phyloP scores from a whole-genome alignment of 2,329 filamentous ascomycete species.

The Pyrenochaeta sp. region DNA sequence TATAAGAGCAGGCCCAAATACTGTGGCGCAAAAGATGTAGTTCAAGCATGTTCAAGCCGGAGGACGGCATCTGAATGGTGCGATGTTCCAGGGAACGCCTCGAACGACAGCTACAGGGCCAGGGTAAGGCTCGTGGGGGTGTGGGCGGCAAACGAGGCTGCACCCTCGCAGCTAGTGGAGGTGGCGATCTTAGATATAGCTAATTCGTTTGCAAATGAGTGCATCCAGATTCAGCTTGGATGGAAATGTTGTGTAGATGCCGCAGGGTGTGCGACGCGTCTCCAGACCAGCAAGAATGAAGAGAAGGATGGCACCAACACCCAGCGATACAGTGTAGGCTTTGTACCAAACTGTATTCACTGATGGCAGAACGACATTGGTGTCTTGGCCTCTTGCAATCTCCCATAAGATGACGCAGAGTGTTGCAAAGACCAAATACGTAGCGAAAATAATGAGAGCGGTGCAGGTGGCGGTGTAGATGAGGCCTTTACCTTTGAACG shows the following conservation, averaged over 20 bases:
- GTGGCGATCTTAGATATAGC: not conserved
- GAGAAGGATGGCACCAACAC: not conserved
- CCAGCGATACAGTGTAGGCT: not conserved
- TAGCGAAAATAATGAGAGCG: not conserved
- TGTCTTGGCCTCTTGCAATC: not conserved
- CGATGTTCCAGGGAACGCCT: not conserved
- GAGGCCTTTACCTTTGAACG: not conserved
- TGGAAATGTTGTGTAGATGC: constrained; percentile 1
- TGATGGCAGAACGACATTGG: not conserved
- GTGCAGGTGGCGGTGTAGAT: constrained; percentile 1
- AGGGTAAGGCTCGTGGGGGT: not conserved
- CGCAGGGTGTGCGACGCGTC: not conserved
- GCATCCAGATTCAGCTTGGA: not conserved
- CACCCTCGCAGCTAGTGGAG: not conserved
- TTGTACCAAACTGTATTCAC: not conserved
- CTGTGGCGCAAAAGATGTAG: not conserved
- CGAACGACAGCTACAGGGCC: not conserved
- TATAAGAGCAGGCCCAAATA: too few relatives aligned
- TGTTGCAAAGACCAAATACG: not conserved
- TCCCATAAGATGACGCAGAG: not conserved
- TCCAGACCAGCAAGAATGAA: constrained; percentile 1
- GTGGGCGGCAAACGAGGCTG: not conserved
- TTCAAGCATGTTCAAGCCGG: not conserved
- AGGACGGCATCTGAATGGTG: too few relatives aligned
- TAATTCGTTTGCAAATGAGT: not conserved